Evolutionary conservation across 129 eudicot species (phyloP).

Genomic region (Chrysanthemum lavandulifolium): DNA sequence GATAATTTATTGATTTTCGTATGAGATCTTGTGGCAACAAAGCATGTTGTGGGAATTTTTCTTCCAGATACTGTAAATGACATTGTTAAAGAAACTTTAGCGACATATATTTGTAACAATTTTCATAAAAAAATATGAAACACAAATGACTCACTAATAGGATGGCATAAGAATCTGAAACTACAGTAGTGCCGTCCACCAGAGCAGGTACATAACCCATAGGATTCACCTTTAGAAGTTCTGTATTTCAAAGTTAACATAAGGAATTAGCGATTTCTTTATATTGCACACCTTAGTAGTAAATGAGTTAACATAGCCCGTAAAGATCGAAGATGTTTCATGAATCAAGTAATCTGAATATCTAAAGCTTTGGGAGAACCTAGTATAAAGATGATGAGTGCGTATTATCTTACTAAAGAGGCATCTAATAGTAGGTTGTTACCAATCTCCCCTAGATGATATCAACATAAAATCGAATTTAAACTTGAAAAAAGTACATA

Average conservation of each 20-base stretch:
- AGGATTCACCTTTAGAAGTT: slow-evolving; percentile 78
- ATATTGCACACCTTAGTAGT: no score
- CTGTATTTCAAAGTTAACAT: slow-evolving; percentile 34
- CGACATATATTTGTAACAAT: not conserved
- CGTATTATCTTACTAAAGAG: no score
- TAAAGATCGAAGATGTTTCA: no score
- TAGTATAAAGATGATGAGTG: no score
- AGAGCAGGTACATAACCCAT: slow-evolving; percentile 76
- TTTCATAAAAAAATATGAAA: not conserved
- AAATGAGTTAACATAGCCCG: no score
- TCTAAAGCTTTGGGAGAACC: no score
- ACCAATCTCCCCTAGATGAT: no score
- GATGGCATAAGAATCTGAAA: slow-evolving; percentile 85
- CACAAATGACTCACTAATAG: slow-evolving; percentile 50
- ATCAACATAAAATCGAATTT: not conserved
- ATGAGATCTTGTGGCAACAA: slow-evolving; percentile 71
- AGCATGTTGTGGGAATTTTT: slow-evolving; percentile 75
- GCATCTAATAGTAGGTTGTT: not conserved
- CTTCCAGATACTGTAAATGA: slow-evolving; percentile 75
- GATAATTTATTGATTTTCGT: slow-evolving; percentile 67
- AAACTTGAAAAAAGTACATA: not conserved
- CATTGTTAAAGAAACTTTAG: not conserved
- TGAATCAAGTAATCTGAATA: no score
- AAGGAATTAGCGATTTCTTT: not conserved
- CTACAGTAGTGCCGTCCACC: slow-evolving; percentile 60